Percentiles rank a stretch among this genome's conserved stretches.
These are phyloP conservation scores for Suhomyces xylopsoci DNA, from an alignment of 805 yeast genomes.

Conservation along the genomic window DNA sequence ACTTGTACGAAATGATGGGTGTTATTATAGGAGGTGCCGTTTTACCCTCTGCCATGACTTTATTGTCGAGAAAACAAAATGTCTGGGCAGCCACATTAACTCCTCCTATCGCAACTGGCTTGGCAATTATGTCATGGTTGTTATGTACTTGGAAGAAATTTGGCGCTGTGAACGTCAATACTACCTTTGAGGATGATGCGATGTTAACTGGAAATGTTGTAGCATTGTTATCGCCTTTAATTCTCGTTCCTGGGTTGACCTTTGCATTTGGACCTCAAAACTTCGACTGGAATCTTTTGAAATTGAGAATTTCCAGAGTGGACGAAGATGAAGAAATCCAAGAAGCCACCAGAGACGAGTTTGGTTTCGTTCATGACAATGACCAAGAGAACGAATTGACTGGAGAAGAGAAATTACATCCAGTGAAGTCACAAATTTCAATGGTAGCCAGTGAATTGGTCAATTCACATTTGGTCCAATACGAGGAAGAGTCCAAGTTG, in stretches of 20 bases:
- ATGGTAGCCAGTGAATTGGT: slow-evolving; percentile 40
- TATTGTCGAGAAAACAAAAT: slow-evolving; percentile 65
- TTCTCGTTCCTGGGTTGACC: slow-evolving; percentile 66
- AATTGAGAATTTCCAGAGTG: slow-evolving; percentile 53
- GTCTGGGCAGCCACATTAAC: slow-evolving; percentile 65
- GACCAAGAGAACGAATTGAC: slow-evolving; percentile 3
- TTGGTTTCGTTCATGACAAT: slow-evolving; percentile 11
- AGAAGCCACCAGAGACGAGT: slow-evolving; percentile 30
- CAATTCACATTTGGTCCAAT: slow-evolving; percentile 17
- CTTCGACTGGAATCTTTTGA: slow-evolving; percentile 68
- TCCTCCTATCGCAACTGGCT: slow-evolving; percentile 73
- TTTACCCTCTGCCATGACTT: slow-evolving; percentile 66
- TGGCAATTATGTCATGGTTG: slow-evolving; percentile 65
- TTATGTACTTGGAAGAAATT: slow-evolving; percentile 32
- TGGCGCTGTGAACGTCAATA: slow-evolving; percentile 32
- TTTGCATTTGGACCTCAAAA: slow-evolving; percentile 63
- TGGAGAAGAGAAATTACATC: slow-evolving; percentile 26
- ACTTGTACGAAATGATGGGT: slow-evolving; percentile 85
- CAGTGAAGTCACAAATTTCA: slow-evolving; percentile 37
- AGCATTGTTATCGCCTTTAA: slow-evolving; percentile 68
- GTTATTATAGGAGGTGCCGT: slow-evolving; percentile 86
- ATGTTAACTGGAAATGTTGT: slow-evolving; percentile 89
- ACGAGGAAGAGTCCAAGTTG: slow-evolving; percentile 48
- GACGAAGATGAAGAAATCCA: slow-evolving; percentile 68
- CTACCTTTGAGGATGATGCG: slow-evolving; percentile 80